These are phyloP conservation scores for Cyberlindnera amylophila DNA, from an alignment of 805 yeast genomes.

Conservation along the genomic window DNA sequence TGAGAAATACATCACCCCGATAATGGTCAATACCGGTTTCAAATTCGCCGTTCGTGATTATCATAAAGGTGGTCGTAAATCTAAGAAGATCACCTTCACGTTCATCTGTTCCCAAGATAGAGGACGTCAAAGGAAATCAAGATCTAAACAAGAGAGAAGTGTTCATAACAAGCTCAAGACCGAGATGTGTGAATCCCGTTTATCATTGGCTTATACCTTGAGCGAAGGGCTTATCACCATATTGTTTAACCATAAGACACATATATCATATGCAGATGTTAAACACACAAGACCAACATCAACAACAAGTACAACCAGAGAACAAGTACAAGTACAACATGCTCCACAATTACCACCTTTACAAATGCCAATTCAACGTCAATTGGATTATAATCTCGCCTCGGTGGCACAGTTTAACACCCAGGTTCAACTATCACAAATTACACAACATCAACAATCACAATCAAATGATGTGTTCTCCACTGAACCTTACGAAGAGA, in stretches of 20 bases:
- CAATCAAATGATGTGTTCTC: background rate
- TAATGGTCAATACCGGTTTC: conserved; percentile 39
- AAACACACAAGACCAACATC: background rate
- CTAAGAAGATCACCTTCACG: conserved; percentile 40
- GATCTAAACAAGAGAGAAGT: conserved; percentile 36
- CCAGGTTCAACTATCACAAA: background rate
- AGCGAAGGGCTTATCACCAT: conserved; percentile 35
- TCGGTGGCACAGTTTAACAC: conserved; percentile 17
- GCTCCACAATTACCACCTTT: conserved; percentile 6
- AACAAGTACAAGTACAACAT: background rate
- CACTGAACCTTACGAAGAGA: conserved; percentile 10
- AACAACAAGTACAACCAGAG: background rate
- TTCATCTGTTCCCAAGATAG: conserved; percentile 44
- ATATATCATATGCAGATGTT: conserved; percentile 33
- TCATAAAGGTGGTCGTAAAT: conserved; percentile 40
- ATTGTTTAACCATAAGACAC: conserved; percentile 38
- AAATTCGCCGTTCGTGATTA: conserved; percentile 42
- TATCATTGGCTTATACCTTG: conserved; percentile 37
- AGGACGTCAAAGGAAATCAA: conserved; percentile 38
- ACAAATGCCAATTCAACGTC: conserved; percentile 6
- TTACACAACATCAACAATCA: background rate
- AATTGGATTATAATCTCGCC: conserved; percentile 12
- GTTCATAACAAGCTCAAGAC: conserved; percentile 38
- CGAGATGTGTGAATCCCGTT: conserved; percentile 38
- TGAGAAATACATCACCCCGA: conserved; percentile 35